phyloP scores from a whole-genome alignment of 1,284 basidiomycete genomes.

The Mycosarcoma maydis region DNA sequence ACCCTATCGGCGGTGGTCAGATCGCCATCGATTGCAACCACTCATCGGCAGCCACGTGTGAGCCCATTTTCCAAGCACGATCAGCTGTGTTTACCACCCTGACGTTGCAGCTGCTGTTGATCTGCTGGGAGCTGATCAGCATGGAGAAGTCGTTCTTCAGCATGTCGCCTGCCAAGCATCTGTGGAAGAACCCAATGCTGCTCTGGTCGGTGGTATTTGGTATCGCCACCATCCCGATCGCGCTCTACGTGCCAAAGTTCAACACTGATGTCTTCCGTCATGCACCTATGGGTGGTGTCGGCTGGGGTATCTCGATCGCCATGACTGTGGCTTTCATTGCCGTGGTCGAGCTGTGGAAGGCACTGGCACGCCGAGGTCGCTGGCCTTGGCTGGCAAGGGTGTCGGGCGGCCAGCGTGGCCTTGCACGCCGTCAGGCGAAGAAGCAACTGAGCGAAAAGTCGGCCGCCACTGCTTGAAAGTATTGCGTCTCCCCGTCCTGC shows the following conservation, averaged over 20 bases:
- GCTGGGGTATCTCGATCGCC: constrained; percentile 56
- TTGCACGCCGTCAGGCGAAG: constrained; percentile 37
- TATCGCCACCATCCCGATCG: constrained; percentile 52
- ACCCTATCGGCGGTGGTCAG: constrained; percentile 50
- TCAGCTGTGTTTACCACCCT: constrained; percentile 57
- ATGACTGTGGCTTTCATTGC: constrained; percentile 48
- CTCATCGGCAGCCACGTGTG: constrained; percentile 44
- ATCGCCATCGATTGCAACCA: constrained; percentile 57
- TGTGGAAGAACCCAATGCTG: constrained; percentile 56
- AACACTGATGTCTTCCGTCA: constrained; percentile 59
- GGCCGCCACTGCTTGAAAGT: constrained; percentile 7
- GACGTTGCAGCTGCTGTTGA: constrained; percentile 55
- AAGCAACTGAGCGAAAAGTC: constrained; percentile 23
- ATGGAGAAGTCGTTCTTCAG: constrained; percentile 58
- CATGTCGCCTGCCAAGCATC: constrained; percentile 50
- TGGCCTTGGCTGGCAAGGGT: constrained; percentile 59
- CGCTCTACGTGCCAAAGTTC: constrained; percentile 60
- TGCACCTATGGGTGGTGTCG: constrained; percentile 47
- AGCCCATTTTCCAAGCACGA: constrained; percentile 58
- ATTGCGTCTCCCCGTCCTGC: too few species aligned
- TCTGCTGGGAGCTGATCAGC: constrained; percentile 61
- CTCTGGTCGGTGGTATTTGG: constrained; percentile 58
- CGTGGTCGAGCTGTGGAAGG: constrained; percentile 58
- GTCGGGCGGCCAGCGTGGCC: constrained; percentile 52
- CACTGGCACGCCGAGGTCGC: constrained; percentile 46